Base-by-base conservation (phyloP, 1,284 basidiomycete species). In the Calocybe gambosa region DNA sequence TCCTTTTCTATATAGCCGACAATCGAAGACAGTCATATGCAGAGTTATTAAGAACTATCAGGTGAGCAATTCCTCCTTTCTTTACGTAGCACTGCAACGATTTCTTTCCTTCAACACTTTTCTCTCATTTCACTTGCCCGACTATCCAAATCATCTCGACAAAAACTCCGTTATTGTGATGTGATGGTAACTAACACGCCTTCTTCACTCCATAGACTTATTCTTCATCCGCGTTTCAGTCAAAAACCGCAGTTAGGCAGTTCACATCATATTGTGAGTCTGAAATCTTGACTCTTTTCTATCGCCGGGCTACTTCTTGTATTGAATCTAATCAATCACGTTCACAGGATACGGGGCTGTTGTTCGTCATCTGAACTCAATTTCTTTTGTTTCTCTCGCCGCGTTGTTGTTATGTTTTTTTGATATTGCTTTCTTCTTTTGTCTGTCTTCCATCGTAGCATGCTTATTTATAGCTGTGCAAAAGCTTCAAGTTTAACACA, bases 201-300 rank as follows among this genome's bases (percentile, higher is more conserved):
- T 25, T 23, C 1, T 39, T 28, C 6, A n/a, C 12, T 1, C 29
- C 19, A 42, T 43, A 76, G 74, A 42, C 62, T 65, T 12, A 76
- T 85, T 49, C 64, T 87, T 39, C 66, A 71, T 45, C 71, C 73
- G 37, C 74, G 80, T 58, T 93, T 85, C 60, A 77, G 75, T 50
- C 91, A 93, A 72, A 88, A 82, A 60, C 89, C 90, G 0, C 91
- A 87, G 61, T 60, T 89, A 6, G 81, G 82, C 2, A 82, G 79
- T 48, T 85, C 85, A 8, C 85, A 89, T 56, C 76, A 68, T 12
- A 83, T 89, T 49, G 85, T 86, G 52, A 40, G 77, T 26, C 25
- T 26, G n/a, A n/a, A n/a, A 26, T 26, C 25, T 26, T 9, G 5
- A 5, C 9, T 26, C 25, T 5, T 5, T 9, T 5, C 25, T 12